These are phyloP conservation scores for Aristolochia californica DNA, from an alignment of 164 flowering plant species.

Conservation along the genomic window DNA sequence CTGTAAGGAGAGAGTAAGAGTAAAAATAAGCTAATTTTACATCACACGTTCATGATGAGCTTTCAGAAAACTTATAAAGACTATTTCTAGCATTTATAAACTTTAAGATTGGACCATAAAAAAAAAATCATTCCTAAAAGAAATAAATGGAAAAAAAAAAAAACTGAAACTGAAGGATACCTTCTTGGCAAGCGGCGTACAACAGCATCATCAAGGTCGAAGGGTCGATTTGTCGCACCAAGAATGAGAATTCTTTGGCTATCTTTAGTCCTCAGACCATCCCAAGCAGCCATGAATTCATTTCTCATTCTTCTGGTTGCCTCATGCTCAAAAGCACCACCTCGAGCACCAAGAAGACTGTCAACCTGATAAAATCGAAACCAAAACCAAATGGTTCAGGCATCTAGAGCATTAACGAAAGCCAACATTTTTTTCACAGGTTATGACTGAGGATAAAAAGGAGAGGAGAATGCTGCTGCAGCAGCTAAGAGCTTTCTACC, in stretches of 20 bases:
- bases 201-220: slow-evolving; percentile 99
- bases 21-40: no score
- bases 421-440: no score
- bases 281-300: slow-evolving; percentile 99
- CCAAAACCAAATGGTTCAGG: neutral
- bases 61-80: neutral
- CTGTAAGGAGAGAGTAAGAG: no score
- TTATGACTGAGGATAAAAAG: neutral
- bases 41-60: neutral
- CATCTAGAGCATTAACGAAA: neutral
- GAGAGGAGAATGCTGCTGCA: neutral
- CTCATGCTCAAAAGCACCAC: slow-evolving; percentile 93
- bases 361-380: slow-evolving; percentile 22
- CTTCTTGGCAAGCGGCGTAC: slow-evolving; percentile 97
- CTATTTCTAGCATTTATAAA: neutral
- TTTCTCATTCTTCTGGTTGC: slow-evolving; percentile 99
- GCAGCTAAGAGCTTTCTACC: neutral
- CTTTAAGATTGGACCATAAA: no score
- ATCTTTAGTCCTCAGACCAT: slow-evolving; percentile 94
- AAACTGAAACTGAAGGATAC: slow-evolving; percentile 19
- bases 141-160: neutral
- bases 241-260: slow-evolving; percentile 93
- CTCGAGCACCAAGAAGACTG: slow-evolving; percentile 98
- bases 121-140: no score
- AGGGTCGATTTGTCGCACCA: slow-evolving; percentile 98